A percentile compares a stretch with the other conserved stretches of the same genome.
These are phyloP conservation scores for Pseudogymnoascus sp. DNA, from an alignment of 2,329 filamentous ascomycete species.

Conservation along the genomic window DNA sequence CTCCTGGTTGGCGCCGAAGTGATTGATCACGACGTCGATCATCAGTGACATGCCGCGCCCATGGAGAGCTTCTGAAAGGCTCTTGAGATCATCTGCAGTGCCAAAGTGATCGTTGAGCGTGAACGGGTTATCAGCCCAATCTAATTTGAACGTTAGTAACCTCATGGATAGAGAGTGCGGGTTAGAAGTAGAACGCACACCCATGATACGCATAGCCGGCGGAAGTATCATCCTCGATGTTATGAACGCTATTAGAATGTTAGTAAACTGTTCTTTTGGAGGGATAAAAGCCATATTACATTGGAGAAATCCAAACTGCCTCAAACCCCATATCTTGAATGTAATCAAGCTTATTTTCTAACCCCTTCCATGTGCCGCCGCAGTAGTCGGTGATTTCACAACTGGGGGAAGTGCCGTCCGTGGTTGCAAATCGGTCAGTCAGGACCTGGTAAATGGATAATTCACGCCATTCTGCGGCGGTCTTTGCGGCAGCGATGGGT, in stretches of 20 bases:
- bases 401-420: slow-evolving; percentile 28
- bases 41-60: slow-evolving; percentile 38
- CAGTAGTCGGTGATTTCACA: slow-evolving; percentile 34
- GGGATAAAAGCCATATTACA: slow-evolving; percentile 31
- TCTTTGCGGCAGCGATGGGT: background rate
- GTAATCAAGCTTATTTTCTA: slow-evolving; percentile 40
- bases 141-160: background rate
- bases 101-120: slow-evolving; percentile 38
- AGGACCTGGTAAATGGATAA: slow-evolving; percentile 35
- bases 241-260: slow-evolving; percentile 34
- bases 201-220: slow-evolving; percentile 40
- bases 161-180: background rate
- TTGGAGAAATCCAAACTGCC: slow-evolving; percentile 30
- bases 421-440: slow-evolving; percentile 35
- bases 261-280: slow-evolving; percentile 23
- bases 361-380: slow-evolving; percentile 41
- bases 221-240: slow-evolving; percentile 25
- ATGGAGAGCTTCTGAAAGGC: slow-evolving; percentile 36
- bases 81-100: slow-evolving; percentile 36
- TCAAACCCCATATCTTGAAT: slow-evolving; percentile 42
- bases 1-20: slow-evolving; percentile 18
- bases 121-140: slow-evolving; percentile 37
- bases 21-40: slow-evolving; percentile 41
- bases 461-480: slow-evolving; percentile 29
- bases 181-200: slow-evolving; percentile 25